A percentile compares a stretch with the other conserved stretches of the same genome.
Conservation (phyloP, 768 basidiomycete genomes). For the Russula foetens region DNA sequence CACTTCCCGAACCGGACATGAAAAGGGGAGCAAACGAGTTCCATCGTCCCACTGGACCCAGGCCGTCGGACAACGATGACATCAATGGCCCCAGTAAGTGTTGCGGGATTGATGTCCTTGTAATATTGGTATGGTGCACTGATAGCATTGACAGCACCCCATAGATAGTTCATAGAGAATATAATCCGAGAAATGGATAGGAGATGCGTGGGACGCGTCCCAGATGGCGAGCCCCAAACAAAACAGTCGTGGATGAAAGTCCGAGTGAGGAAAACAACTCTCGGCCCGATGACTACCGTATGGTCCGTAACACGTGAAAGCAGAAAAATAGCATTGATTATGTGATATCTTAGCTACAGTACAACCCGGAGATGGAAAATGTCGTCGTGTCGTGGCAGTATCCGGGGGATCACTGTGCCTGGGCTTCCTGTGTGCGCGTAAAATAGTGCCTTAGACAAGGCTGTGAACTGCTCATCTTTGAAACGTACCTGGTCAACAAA, state of each 20-base stretch:
- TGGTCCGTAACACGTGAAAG: not conserved
- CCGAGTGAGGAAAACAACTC: not conserved
- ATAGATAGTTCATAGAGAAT: constrained; percentile 70
- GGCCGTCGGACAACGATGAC: constrained; percentile 88
- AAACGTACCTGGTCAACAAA: constrained; percentile 80
- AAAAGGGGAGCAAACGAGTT: constrained; percentile 88
- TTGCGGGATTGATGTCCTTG: constrained; percentile 92
- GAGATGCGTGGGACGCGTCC: not conserved
- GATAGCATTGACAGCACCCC: constrained; percentile 78
- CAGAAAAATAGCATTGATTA: not conserved
- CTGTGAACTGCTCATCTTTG: not conserved
- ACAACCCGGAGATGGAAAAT: not conserved
- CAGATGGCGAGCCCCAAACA: not conserved
- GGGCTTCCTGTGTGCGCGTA: constrained; percentile 34
- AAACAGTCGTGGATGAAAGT: not conserved
- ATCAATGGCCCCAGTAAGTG: constrained; percentile 97
- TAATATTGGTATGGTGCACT: constrained; percentile 87
- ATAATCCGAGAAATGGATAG: not conserved
- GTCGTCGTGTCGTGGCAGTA: not conserved
- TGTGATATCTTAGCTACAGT: not conserved
- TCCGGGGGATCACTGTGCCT: constrained; percentile 33
- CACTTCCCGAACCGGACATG: constrained; percentile 98
- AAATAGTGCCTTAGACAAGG: not conserved
- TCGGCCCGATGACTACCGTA: not conserved
- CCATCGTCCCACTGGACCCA: constrained; percentile 49